A percentile compares a stretch with the other conserved stretches of the same genome.
Evolutionary conservation across 1,139 yeast genomes (phyloP).

Genomic region (Sugiyamaella grinbergsii): DNA sequence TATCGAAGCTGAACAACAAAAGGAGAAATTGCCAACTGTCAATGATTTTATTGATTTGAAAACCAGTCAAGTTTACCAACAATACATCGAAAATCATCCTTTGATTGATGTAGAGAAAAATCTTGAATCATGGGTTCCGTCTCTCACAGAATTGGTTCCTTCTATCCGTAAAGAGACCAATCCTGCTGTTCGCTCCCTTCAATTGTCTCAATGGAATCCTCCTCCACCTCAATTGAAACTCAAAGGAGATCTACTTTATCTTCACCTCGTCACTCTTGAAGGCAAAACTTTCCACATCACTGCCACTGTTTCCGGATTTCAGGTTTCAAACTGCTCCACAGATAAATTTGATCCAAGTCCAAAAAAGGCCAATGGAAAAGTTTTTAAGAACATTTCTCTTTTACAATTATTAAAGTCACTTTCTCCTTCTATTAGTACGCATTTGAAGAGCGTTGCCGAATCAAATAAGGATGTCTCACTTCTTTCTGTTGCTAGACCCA

Average conservation of each 20-base stretch:
- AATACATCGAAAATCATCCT: slow-evolving; percentile 29
- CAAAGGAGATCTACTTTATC: slow-evolving; percentile 79
- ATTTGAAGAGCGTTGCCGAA: slow-evolving; percentile 48
- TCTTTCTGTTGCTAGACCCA: slow-evolving; percentile 62
- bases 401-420: slow-evolving; percentile 54
- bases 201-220: slow-evolving; percentile 85
- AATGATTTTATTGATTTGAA: slow-evolving; percentile 10
- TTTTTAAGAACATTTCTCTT: slow-evolving; percentile 50
- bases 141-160: slow-evolving; percentile 16
- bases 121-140: slow-evolving; percentile 10
- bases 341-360: slow-evolving; percentile 67
- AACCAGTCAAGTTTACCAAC: slow-evolving; percentile 3
- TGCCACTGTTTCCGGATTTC: slow-evolving; percentile 76
- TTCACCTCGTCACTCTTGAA: slow-evolving; percentile 75
- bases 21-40: slow-evolving; percentile 12
- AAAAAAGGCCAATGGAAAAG: slow-evolving; percentile 46
- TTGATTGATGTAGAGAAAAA: slow-evolving; percentile 19
- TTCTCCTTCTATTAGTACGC: slow-evolving; percentile 55
- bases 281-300: slow-evolving; percentile 79
- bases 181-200: slow-evolving; percentile 53
- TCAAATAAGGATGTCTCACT: slow-evolving; percentile 52
- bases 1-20: slow-evolving; percentile 18
- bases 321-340: slow-evolving; percentile 66
- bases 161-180: slow-evolving; percentile 9
- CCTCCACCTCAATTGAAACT: slow-evolving; percentile 62